Evolutionary conservation across 768 basidiomycete genomes (phyloP), one percentile per base, ranked within the genome.

Genomic region (Amyloporia xantha): DNA sequence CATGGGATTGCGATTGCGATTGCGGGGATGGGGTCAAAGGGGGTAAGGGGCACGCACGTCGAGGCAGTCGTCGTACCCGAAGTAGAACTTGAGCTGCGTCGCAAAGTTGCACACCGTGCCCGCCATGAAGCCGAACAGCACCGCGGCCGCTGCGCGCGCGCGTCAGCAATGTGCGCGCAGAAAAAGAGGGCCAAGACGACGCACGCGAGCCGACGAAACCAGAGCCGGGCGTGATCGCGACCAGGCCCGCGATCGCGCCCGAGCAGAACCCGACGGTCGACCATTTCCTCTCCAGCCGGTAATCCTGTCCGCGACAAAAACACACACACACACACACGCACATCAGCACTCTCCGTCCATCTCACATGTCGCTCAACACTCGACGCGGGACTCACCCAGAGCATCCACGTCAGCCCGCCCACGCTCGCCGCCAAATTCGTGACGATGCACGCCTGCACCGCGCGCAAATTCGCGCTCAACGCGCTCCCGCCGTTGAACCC

Each of bases 401-500:
- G 67, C 90, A 94, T 92, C 91, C 91, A 95, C 3, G 86, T 87
- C 50, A 94, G 53, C 3, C 90, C 91, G 35, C 84, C 92, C n/a
- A 91, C 84, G 43, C 78, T 78, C 1, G 91, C 95, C 2, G 92
- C 88, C 48, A 97, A 68, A 66, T 97, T 98, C 50, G 95, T 98
- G 56, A 92, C 86, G 55, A 94, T 86, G 69, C 91, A 90, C 2
- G 95, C 92, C 64, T 88, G 76, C 11, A 84, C 78, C 5, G 92
- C 94, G 56, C 91, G 80, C 52, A 94, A 70, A 67, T 92, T 95
- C 33, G 93, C 92, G 21, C 83, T 77, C 54, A 97, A 78, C 7
- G 93, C 93, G 13, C 82, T 86, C 20, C 95, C 95, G 5, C 94
- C 94, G 66, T 93, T 93, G 76, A 93, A 93, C 1, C 90, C 91